phyloP scores from a whole-genome alignment of 2,329 filamentous ascomycete genomes.

The Geosmithia putterillii region DNA sequence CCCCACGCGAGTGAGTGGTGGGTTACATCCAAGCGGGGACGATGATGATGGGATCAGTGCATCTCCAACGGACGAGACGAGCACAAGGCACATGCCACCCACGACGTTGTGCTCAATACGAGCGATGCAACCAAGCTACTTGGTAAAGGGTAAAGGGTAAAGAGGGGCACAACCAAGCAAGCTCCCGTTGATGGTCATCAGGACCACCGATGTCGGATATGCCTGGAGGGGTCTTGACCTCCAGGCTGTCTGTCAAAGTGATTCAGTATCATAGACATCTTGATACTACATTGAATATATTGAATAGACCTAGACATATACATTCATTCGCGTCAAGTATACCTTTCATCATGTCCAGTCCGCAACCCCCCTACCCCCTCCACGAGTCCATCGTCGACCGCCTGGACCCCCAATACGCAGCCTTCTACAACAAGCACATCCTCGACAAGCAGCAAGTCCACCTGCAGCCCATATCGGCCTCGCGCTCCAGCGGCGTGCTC shows the following conservation, averaged over 20 bases:
- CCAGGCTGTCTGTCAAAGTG: too few species aligned
- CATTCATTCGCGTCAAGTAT: background rate
- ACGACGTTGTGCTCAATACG: too few species aligned
- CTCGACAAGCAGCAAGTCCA: constrained; percentile 40
- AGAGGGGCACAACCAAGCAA: background rate
- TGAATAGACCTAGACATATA: background rate
- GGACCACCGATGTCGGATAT: too few species aligned
- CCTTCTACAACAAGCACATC: constrained; percentile 39
- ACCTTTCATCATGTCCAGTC: constrained; percentile 1
- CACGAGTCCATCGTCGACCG: constrained; percentile 27
- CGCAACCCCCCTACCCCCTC: constrained; percentile 19
- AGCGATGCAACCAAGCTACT: too few species aligned
- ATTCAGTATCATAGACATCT: too few species aligned
- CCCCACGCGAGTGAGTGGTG: background rate
- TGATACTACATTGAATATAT: too few species aligned
- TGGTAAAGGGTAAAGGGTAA: too few species aligned
- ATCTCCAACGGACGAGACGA: background rate
- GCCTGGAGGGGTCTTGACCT: too few species aligned
- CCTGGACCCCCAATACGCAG: constrained; percentile 36
- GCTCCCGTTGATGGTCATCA: too few species aligned
- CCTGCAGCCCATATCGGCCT: constrained; percentile 37
- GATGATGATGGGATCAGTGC: background rate
- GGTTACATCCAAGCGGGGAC: background rate
- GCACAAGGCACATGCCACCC: too few species aligned
- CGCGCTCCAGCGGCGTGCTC: constrained; percentile 28